Base-by-base conservation (phyloP, 352 stramenopile genomes). In the Pythium monospermum region DNA sequence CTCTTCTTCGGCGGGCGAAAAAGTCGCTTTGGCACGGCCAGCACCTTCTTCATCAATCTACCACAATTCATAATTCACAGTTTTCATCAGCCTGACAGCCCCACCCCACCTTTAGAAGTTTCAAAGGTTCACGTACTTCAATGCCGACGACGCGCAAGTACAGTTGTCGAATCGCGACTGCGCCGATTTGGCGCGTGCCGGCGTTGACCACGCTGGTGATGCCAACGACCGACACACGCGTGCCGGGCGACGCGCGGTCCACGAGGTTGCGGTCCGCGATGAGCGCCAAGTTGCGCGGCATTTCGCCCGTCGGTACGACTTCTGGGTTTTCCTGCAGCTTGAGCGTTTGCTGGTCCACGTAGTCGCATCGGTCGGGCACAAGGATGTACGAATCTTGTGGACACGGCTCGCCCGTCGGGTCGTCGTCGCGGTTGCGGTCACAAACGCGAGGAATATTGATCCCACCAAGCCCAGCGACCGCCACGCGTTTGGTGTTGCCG, bases 291-390 rank as follows among this genome's bases (percentile, higher is more conserved):
- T 95, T 96, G 23, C 97, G 80, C 16, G 97, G 97, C 97, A 99
- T 99, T 66, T 99, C 97, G 23, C 97, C 97, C 4, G 97, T 99
- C 0, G 97, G 96, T 7, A 99, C 96, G 15, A 96, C 91, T 60
- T 99, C 96, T 0, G 72, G 97, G 68, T 75, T 95, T 59, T 97
- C 91, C 68, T 98, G 91, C 32, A 99, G 73, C 74, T 99, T 99
- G 25, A 99, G 71, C n/a, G 94, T 98, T 77, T 99, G 97, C 57
- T 98, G 92, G 70, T 99, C 96, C 0, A 98, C 89, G 64, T 98
- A 99, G 8, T 90, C 73, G 37, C 81, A 79, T 44, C 96, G 77
- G 63, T 99, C 96, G 0, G 96, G 91, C 21, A 98, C 55, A 3
- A 99, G 86, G 4, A 91, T 71, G 67, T 98, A 99, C 22, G 94